Conservation (phyloP, 345 rosid species). For the Conringia planisiliqua region DNA sequence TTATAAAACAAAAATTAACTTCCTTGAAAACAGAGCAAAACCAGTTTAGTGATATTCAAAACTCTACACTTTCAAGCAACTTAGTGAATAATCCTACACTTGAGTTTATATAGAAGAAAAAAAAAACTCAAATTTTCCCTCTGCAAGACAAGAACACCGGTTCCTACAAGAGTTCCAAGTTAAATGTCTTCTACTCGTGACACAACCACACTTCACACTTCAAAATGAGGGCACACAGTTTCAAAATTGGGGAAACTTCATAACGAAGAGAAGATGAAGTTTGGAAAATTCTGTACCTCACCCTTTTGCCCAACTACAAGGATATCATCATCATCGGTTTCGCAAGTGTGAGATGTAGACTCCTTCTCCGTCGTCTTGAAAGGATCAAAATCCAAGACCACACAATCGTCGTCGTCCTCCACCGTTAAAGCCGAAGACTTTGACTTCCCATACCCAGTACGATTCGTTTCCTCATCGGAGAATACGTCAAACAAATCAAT, state of each 20-base stretch:
- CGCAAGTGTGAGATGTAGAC: background rate
- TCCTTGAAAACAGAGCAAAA: background rate
- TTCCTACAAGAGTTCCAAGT: background rate
- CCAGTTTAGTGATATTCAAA: background rate
- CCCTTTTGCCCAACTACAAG: slow-evolving; percentile 34
- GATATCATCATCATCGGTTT: slow-evolving; percentile 15
- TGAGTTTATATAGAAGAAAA: background rate
- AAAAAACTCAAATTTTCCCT: background rate
- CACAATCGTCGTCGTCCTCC: slow-evolving; percentile 26
- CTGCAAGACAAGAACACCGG: background rate
- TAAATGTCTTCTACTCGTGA: background rate
- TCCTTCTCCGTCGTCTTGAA: background rate
- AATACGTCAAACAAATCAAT: background rate
- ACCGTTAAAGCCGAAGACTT: background rate
- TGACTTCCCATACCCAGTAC: background rate
- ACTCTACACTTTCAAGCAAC: background rate
- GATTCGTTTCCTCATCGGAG: background rate
- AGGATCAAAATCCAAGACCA: slow-evolving; percentile 26
- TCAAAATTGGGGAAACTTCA: background rate
- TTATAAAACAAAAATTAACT: background rate
- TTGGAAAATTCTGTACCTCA: slow-evolving; percentile 16
- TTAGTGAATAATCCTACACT: background rate
- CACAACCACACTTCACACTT: background rate
- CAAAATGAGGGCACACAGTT: background rate
- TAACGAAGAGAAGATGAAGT: background rate